phyloP scores from a whole-genome alignment of 495 filamentous ascomycete genomes.

The Hypomontagnella submonticulosa region DNA sequence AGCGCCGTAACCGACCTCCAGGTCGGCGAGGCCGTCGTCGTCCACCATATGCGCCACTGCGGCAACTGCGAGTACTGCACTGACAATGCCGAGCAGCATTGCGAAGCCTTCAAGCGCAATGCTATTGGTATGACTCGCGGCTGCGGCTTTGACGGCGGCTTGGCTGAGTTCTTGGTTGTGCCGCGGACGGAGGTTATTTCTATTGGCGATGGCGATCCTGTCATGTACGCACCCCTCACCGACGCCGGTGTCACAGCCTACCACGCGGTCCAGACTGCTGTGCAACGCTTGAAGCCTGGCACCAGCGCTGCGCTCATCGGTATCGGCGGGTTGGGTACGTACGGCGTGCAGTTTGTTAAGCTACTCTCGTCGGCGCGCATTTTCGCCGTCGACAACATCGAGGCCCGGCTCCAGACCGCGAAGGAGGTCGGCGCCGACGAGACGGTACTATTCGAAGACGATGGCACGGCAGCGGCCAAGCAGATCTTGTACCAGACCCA shows the following conservation, averaged over 20 bases:
- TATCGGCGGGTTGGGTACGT: slow-evolving; percentile 22
- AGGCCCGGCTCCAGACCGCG: slow-evolving; percentile 5
- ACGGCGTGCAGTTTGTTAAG: slow-evolving; percentile 28
- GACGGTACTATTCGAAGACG: slow-evolving; percentile 63
- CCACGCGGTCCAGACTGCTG: slow-evolving; percentile 51
- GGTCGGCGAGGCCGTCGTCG: slow-evolving; percentile 62
- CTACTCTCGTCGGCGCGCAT: slow-evolving; percentile 20
- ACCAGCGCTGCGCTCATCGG: slow-evolving; percentile 24
- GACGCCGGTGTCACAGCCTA: slow-evolving; percentile 55
- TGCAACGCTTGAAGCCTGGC: slow-evolving; percentile 25
- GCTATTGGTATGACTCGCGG: slow-evolving; percentile 28
- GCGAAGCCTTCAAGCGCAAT: slow-evolving; percentile 29
- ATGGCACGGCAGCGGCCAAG: background rate
- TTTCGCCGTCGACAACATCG: slow-evolving; percentile 22
- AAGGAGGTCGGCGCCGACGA: slow-evolving; percentile 59
- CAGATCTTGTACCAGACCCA: slow-evolving; percentile 50
- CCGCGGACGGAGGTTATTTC: slow-evolving; percentile 25
- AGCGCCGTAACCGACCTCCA: slow-evolving; percentile 52
- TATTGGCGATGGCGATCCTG: slow-evolving; percentile 39
- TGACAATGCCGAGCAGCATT: slow-evolving; percentile 29
- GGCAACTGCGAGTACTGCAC: slow-evolving; percentile 52
- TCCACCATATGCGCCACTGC: slow-evolving; percentile 39
- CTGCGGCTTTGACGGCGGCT: slow-evolving; percentile 24
- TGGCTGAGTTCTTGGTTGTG: slow-evolving; percentile 25
- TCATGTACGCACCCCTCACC: slow-evolving; percentile 53